These are phyloP conservation scores for Penicillium sp. DNA, from an alignment of 2,329 filamentous ascomycete species.

Conservation along the genomic window DNA sequence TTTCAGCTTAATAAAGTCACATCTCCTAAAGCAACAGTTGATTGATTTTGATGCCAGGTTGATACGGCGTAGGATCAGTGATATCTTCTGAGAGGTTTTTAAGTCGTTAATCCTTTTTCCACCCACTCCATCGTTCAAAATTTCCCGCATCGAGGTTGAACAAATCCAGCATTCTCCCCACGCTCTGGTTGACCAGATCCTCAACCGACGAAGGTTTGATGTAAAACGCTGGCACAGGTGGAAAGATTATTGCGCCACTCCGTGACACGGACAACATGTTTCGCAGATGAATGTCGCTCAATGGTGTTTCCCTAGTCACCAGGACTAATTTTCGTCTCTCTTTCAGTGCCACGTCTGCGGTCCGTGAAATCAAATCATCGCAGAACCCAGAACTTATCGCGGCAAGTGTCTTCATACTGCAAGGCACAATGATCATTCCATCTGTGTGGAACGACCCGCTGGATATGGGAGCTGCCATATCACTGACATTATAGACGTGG, in stretches of 20 bases:
- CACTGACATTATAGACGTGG: conserved; percentile 40
- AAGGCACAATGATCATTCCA: conserved; percentile 50
- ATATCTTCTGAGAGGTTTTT: too few relatives aligned
- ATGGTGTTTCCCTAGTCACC: conserved; percentile 46
- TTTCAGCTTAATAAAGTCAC: too few relatives aligned
- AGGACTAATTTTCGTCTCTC: conserved; percentile 44
- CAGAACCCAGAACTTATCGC: conserved; percentile 43
- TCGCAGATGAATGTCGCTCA: conserved; percentile 46
- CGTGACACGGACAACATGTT: conserved; percentile 47
- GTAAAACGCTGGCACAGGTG: conserved; percentile 48
- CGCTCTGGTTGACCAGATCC: conserved; percentile 47
- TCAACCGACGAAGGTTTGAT: conserved; percentile 40
- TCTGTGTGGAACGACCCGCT: conserved; percentile 46
- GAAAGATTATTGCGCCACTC: conserved; percentile 45
- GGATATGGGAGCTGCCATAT: conserved; percentile 48
- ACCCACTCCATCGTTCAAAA: conserved; percentile 35
- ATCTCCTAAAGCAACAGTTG: too few relatives aligned
- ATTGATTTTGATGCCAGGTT: too few relatives aligned
- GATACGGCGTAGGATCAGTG: too few relatives aligned
- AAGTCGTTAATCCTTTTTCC: conserved; percentile 18
- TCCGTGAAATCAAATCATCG: conserved; percentile 47
- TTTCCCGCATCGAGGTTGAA: conserved; percentile 44
- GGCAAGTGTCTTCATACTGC: conserved; percentile 51
- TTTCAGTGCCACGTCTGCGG: conserved; percentile 50
- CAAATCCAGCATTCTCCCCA: conserved; percentile 48